These are phyloP conservation scores for Sporothrix globosa DNA, from an alignment of 2,329 filamentous ascomycete species.

Conservation along the genomic window DNA sequence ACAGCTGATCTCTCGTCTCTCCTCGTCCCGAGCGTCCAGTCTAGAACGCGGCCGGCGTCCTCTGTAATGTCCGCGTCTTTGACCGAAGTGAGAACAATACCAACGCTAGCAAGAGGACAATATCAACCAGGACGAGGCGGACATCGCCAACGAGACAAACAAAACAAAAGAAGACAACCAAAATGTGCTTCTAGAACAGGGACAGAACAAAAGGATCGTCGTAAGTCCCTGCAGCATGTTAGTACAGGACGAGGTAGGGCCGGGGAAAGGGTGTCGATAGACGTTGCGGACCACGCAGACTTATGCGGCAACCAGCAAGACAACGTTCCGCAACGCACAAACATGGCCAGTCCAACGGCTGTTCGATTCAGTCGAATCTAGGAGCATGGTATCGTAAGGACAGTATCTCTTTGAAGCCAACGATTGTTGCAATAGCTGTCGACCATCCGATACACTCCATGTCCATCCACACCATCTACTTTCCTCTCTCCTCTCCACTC, in stretches of 20 bases:
- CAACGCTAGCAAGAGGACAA: background rate
- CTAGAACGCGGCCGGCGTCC: too few species aligned
- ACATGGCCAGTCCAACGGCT: background rate
- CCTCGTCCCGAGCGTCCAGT: background rate
- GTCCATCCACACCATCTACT: background rate
- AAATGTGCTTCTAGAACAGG: background rate
- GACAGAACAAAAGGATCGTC: background rate
- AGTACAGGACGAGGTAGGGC: background rate
- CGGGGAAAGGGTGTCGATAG: background rate
- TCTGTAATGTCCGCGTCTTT: background rate
- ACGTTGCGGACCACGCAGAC: background rate
- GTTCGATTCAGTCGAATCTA: background rate
- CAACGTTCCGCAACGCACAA: background rate
- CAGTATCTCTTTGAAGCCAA: background rate
- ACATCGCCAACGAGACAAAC: background rate
- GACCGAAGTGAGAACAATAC: conserved; percentile 2
- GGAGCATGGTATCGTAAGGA: background rate
- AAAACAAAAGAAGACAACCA: background rate
- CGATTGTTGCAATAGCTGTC: background rate
- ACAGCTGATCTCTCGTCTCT: background rate
- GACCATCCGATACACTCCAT: background rate
- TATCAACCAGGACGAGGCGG: conserved; percentile 3
- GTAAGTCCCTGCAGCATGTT: too few species aligned
- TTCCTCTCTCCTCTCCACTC: background rate
- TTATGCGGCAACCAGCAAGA: background rate